A percentile compares a stretch with the other conserved stretches of the same genome.
phyloP scores from a whole-genome alignment of 768 basidiomycete species.

The Naganishia friedmannii region DNA sequence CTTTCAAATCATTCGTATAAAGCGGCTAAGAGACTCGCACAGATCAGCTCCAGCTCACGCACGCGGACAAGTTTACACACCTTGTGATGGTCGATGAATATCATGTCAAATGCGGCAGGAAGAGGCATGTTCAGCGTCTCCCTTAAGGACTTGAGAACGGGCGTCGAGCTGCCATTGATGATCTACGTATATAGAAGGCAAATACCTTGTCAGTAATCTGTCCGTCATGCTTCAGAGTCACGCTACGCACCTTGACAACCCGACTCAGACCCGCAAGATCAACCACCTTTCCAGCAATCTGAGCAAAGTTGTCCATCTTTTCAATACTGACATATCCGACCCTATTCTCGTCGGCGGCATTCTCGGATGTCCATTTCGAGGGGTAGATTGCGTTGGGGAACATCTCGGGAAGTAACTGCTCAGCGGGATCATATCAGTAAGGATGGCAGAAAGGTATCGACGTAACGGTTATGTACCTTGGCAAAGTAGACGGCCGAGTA shows the following conservation, averaged over 20 bases:
- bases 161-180: conserved; percentile 31
- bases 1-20: conserved; percentile 47
- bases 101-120: conserved; percentile 43
- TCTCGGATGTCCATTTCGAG: conserved; percentile 34
- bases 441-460: not conserved
- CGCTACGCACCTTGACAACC: conserved; percentile 40
- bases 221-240: not conserved
- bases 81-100: conserved; percentile 49
- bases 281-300: conserved; percentile 39
- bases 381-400: conserved; percentile 39
- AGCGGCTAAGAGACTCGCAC: conserved; percentile 30
- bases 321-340: conserved; percentile 48
- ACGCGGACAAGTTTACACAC: not conserved
- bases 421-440: not conserved
- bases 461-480: not conserved
- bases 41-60: not conserved
- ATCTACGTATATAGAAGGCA: conserved; percentile 34
- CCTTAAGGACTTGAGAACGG: conserved; percentile 36
- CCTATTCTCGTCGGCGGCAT: conserved; percentile 28
- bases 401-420: conserved; percentile 37
- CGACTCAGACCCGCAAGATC: conserved; percentile 42
- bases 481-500: conserved; percentile 19
- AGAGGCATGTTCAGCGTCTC: conserved; percentile 42
- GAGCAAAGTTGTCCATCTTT: conserved; percentile 43
- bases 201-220: too few relatives aligned